These are phyloP conservation scores for Cryptococcus maquisensis DNA, from an alignment of 1,284 basidiomycete genomes.

Conservation along the genomic window DNA sequence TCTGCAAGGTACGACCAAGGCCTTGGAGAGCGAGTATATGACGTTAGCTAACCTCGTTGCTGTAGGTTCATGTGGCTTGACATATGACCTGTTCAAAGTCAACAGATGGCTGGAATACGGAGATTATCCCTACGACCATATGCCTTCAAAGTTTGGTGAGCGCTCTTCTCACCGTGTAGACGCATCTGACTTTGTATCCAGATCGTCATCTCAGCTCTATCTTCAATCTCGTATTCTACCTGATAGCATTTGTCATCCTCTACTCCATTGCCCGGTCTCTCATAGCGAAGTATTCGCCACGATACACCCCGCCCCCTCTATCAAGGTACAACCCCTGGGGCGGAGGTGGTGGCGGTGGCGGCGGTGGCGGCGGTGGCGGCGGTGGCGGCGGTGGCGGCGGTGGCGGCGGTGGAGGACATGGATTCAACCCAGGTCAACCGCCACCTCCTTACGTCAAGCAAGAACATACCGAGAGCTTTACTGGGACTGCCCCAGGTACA, in stretches of 20 bases:
- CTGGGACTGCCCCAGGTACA: background rate
- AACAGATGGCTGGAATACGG: conserved; percentile 28
- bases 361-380: conserved; percentile 54
- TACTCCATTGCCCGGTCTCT: conserved; percentile 53
- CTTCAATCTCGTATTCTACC: conserved; percentile 54
- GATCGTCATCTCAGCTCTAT: conserved; percentile 22
- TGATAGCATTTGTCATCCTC: conserved; percentile 57
- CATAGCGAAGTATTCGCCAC: conserved; percentile 25
- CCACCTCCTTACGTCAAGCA: background rate
- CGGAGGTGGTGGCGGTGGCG: conserved; percentile 30
- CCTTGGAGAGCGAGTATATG: too few species aligned
- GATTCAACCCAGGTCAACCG: conserved; percentile 1
- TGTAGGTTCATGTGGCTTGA: conserved; percentile 72
- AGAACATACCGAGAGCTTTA: background rate
- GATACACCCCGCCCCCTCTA: conserved; percentile 36
- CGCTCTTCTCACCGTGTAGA: background rate
- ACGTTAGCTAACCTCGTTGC: background rate
- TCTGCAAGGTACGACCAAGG: conserved; percentile 63
- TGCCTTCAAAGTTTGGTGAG: conserved; percentile 10
- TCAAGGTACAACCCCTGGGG: conserved; percentile 47
- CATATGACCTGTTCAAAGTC: conserved; percentile 61
- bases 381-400: conserved; percentile 37
- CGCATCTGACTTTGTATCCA: background rate
- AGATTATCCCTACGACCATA: conserved; percentile 5
- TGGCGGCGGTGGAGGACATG: background rate